Evolutionary conservation across 1,139 yeast species (phyloP).

Genomic region (Hemisphaericaspora lyxosophila): DNA sequence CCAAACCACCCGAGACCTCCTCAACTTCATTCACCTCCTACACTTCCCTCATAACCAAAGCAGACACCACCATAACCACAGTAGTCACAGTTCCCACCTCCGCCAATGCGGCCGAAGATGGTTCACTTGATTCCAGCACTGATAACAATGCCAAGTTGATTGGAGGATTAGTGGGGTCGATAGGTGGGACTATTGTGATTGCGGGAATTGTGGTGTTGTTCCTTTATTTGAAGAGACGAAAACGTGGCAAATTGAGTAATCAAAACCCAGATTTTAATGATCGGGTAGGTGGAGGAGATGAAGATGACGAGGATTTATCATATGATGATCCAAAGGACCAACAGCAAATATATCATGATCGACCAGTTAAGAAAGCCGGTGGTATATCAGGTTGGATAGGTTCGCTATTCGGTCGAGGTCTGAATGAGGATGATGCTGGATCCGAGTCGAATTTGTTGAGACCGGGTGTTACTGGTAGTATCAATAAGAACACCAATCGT

Average conservation of each 20-base stretch:
- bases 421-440: constrained; percentile 5
- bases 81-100: constrained; percentile 42
- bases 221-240: constrained; percentile 35
- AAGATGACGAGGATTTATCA: constrained; percentile 13
- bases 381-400: constrained; percentile 13
- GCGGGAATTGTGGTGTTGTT: constrained; percentile 40
- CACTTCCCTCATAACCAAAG: constrained; percentile 15
- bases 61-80: constrained; percentile 45
- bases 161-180: constrained; percentile 50
- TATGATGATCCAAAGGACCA: constrained; percentile 13
- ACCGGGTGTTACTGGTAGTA: constrained; percentile 4
- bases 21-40: constrained; percentile 11
- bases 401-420: constrained; percentile 10
- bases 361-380: constrained; percentile 9
- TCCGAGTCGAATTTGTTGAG: constrained; percentile 1
- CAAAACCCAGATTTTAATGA: constrained; percentile 49
- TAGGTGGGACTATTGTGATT: constrained; percentile 46
- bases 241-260: constrained; percentile 32
- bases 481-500: constrained; percentile 11
- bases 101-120: constrained; percentile 12
- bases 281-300: constrained; percentile 10
- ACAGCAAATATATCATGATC: constrained; percentile 14
- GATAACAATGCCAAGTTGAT: constrained; percentile 38
- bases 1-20: neutral
- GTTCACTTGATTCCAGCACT: constrained; percentile 19